Percentiles rank a stretch among this genome's conserved stretches.
Evolutionary conservation across 1,139 yeast genomes (phyloP).

Genomic region (Lodderomyces elongisporus): DNA sequence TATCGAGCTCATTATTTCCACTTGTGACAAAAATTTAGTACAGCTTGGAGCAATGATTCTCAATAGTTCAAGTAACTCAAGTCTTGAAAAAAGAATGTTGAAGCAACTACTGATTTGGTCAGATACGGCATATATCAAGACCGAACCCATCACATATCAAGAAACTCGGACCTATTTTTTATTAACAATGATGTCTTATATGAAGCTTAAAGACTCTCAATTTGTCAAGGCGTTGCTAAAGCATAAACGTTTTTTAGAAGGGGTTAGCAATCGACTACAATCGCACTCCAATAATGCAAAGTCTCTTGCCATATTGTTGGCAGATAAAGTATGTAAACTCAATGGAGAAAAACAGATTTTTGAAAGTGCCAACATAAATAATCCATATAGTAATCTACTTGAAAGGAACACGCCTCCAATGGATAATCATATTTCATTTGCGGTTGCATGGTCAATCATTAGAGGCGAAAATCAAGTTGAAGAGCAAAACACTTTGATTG

Average conservation of each 20-base stretch:
- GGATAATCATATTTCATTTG: not conserved
- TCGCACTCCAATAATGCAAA: constrained; percentile 40
- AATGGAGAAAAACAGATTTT: constrained; percentile 33
- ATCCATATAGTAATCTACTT: constrained; percentile 2
- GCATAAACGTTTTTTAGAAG: constrained; percentile 30
- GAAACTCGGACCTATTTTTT: constrained; percentile 31
- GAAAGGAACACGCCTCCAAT: not conserved
- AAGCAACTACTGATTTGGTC: constrained; percentile 28
- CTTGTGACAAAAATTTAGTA: constrained; percentile 7
- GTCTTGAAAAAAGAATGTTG: constrained; percentile 8
- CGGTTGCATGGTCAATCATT: constrained; percentile 15
- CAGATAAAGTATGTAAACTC: constrained; percentile 39
- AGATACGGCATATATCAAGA: constrained; percentile 20
- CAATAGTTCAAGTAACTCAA: constrained; percentile 5
- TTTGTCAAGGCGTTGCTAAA: constrained; percentile 19
- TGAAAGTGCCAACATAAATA: constrained; percentile 18
- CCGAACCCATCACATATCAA: constrained; percentile 33
- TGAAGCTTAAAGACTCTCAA: constrained; percentile 11
- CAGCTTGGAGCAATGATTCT: constrained; percentile 9
- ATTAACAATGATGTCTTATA: constrained; percentile 22
- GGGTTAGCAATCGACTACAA: constrained; percentile 41
- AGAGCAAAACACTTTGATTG: not conserved
- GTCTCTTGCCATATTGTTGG: constrained; percentile 41
- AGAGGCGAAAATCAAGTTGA: not conserved
- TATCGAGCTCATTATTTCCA: constrained; percentile 9